Percentiles rank a stretch among this genome's conserved stretches.
These are phyloP conservation scores for Fistulinella cinereoalba DNA, from an alignment of 1,284 basidiomycete genomes.

Conservation along the genomic window DNA sequence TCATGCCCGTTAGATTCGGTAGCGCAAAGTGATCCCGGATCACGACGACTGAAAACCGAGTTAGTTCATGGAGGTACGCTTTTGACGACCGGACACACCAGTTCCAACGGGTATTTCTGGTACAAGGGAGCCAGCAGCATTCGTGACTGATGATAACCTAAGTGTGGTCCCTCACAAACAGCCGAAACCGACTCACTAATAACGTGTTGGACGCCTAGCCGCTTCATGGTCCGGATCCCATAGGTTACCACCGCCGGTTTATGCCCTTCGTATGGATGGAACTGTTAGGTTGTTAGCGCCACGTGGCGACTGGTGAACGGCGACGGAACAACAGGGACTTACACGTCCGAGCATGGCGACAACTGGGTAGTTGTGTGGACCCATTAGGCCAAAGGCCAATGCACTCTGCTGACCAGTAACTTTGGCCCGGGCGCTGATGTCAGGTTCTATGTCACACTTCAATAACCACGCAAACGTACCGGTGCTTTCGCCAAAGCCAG, in stretches of 20 bases:
- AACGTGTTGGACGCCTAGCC: conserved; percentile 67
- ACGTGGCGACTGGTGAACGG: background rate
- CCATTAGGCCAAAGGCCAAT: conserved; percentile 76
- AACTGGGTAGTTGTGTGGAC: conserved; percentile 60
- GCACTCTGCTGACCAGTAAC: conserved; percentile 75
- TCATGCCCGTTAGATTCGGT: conserved; percentile 74
- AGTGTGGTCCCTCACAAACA: background rate
- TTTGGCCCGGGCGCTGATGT: conserved; percentile 20
- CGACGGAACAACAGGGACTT: too few relatives aligned
- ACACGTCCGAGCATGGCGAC: conserved; percentile 85
- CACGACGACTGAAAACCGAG: conserved; percentile 57
- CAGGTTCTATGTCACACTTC: too few relatives aligned
- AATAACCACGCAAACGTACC: too few relatives aligned
- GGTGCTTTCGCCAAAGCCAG: conserved; percentile 72
- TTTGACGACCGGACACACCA: conserved; percentile 46
- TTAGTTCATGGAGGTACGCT: conserved; percentile 12
- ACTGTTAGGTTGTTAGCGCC: conserved; percentile 37
- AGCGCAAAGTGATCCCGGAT: conserved; percentile 81
- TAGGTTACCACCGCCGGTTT: conserved; percentile 64
- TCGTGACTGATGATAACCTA: conserved; percentile 60
- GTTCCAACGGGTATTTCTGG: conserved; percentile 74
- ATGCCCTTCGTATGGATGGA: conserved; percentile 84
- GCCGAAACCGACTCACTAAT: conserved; percentile 53
- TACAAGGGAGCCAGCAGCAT: conserved; percentile 79
- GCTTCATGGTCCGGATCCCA: conserved; percentile 74